Evolutionary conservation across 495 filamentous ascomycete species (phyloP), one percentile per base, ranked within the genome.

Genomic region (Baudoinia panamericana): DNA sequence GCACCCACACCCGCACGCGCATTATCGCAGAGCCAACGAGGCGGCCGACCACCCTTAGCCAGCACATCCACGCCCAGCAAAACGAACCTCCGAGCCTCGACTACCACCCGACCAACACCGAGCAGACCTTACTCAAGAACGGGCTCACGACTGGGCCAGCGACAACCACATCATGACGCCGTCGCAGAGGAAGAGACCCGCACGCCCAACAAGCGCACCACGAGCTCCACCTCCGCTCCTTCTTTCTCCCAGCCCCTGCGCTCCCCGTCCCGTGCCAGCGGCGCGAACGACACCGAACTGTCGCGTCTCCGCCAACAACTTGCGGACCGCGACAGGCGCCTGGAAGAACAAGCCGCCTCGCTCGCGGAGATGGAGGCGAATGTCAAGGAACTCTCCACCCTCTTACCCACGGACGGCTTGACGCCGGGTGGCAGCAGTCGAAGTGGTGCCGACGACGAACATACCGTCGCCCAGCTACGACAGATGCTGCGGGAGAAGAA

Each of bases 401-500:
- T 86, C 9, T 71, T 86, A 19, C 53, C 53, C 0, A 28, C 30
- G 10, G 45, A 45, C 18, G 40, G 38, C 20, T 7, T 47, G 7
- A 47, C 45, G 18, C 56, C 53, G 7, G 58, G 39, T 36, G 46
- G 48, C 0, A 51, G 30, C 57, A 65, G 35, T 56, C 67, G 46
- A 46, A 44, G 30, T 18, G 78, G 26, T 15, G 78, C 78, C 45
- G 59, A 82, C n/a, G 85, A 92, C 32, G 80, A 85, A 26, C 75
- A 75, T 35, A 86, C 93, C 55, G 70, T 75, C 4, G 52, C 73
- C 3, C 82, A 86, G 48, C 66, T 99, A 39, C 82, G 90, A 22
- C 69, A 76, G 10, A 59, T 93, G 43, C 62, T 99, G 25, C 73
- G 87, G 13, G 92, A 99, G 58, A 93, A 93, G 66, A 94, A 95